phyloP scores from a whole-genome alignment of 177 flowering plant genomes.

The Tripterygium wilfordii region DNA sequence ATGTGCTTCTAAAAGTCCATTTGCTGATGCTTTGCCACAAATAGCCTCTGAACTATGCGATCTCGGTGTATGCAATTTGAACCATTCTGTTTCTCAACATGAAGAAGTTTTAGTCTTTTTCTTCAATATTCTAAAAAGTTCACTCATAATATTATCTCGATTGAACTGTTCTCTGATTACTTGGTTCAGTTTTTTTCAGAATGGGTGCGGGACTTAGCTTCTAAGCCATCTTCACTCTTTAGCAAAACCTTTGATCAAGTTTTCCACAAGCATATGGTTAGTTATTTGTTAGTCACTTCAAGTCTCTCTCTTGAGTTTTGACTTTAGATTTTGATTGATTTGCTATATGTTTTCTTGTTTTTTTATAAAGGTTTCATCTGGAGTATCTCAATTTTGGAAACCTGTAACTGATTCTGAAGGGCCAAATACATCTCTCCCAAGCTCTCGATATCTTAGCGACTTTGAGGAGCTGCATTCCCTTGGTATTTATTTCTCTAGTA shows the following conservation, averaged over 20 bases:
- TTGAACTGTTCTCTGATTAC: constrained; percentile 4
- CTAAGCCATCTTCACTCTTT: constrained; percentile 50
- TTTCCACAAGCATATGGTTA: constrained; percentile 59
- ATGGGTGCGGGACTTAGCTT: constrained; percentile 49
- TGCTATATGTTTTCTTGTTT: background rate
- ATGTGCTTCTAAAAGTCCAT: constrained; percentile 71
- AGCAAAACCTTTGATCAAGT: constrained; percentile 58
- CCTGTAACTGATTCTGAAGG: constrained; percentile 47
- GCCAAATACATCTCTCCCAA: constrained; percentile 36
- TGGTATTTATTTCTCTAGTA: constrained; percentile 35
- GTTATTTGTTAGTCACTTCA: constrained; percentile 4
- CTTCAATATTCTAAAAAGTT: background rate
- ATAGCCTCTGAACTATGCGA: constrained; percentile 61
- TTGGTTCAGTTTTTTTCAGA: constrained; percentile 70
- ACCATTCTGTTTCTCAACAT: background rate
- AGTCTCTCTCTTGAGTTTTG: background rate
- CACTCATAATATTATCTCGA: background rate
- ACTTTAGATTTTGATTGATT: background rate
- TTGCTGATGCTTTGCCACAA: constrained; percentile 62
- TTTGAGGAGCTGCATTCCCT: constrained; percentile 89
- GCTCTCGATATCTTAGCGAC: constrained; percentile 88
- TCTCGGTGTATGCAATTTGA: constrained; percentile 56
- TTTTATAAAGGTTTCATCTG: constrained; percentile 51
- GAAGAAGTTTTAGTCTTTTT: background rate
- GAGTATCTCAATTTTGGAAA: constrained; percentile 70